These are phyloP conservation scores for Cyberlindnera mrakii DNA, from an alignment of 805 yeast genomes.

Conservation along the genomic window DNA sequence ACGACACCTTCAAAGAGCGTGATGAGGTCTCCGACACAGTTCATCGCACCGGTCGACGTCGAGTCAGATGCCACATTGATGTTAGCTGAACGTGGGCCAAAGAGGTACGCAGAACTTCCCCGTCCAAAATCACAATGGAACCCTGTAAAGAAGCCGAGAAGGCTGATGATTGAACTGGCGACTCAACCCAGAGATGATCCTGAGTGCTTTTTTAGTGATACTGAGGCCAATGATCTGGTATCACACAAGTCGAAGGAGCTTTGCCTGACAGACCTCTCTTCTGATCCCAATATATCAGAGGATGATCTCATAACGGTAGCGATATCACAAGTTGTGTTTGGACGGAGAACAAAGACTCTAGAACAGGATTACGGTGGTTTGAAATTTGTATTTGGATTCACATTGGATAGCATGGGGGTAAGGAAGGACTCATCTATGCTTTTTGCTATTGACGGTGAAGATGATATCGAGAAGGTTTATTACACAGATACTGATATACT, in stretches of 20 bases:
- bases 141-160: background rate
- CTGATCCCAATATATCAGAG: background rate
- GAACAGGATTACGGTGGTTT: background rate
- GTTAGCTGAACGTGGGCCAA: background rate
- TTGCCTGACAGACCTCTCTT: background rate
- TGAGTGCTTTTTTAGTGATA: constrained; percentile 6
- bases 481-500: background rate
- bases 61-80: constrained; percentile 1
- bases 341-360: background rate
- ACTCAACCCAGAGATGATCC: background rate
- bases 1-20: background rate
- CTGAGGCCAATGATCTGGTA: constrained; percentile 7
- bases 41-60: background rate
- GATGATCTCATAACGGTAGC: constrained; percentile 1
- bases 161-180: background rate
- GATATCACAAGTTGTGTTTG: constrained; percentile 1
- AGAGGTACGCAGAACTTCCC: background rate
- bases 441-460: background rate
- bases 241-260: background rate
- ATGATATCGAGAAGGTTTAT: background rate
- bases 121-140: too few relatives aligned
- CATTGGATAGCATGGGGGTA: background rate
- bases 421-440: background rate
- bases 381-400: background rate
- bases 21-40: background rate